Percentiles rank a stretch among this genome's conserved stretches.
Conservation (phyloP, 306 rosid species). For the Lotus japonicus region DNA sequence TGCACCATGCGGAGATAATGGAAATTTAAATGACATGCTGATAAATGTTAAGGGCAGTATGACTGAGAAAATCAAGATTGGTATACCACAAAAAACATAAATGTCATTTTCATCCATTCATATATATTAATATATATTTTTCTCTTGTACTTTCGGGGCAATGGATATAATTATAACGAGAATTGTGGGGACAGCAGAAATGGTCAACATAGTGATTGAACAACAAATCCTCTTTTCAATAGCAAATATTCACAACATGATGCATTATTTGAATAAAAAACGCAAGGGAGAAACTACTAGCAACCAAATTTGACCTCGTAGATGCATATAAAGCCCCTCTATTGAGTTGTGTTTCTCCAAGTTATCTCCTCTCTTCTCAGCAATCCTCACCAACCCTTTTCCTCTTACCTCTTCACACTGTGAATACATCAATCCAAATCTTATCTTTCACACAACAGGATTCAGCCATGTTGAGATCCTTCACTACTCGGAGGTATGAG, state of each 20-base stretch:
- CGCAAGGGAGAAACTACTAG: background rate
- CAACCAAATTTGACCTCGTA: slow-evolving; percentile 6
- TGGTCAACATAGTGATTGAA: slow-evolving; percentile 12
- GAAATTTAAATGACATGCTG: background rate
- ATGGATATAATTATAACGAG: background rate
- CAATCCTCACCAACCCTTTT: background rate
- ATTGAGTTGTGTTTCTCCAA: background rate
- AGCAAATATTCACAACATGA: background rate
- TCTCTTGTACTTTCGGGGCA: background rate
- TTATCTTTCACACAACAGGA: background rate
- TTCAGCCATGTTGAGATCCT: slow-evolving; percentile 46
- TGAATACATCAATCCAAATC: background rate
- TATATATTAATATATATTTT: background rate
- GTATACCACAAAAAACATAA: background rate
- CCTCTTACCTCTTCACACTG: background rate
- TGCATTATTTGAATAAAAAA: background rate
- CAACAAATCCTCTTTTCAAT: background rate
- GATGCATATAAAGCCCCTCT: background rate
- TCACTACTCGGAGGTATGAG: slow-evolving; percentile 42
- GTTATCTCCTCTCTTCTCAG: background rate
- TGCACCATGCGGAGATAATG: background rate
- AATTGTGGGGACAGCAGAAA: background rate
- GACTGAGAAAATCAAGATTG: slow-evolving; percentile 24
- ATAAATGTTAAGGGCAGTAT: background rate
- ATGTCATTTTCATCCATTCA: background rate